Base-by-base conservation (phyloP, 352 stramenopile genomes). In the Pythium monospermum region DNA sequence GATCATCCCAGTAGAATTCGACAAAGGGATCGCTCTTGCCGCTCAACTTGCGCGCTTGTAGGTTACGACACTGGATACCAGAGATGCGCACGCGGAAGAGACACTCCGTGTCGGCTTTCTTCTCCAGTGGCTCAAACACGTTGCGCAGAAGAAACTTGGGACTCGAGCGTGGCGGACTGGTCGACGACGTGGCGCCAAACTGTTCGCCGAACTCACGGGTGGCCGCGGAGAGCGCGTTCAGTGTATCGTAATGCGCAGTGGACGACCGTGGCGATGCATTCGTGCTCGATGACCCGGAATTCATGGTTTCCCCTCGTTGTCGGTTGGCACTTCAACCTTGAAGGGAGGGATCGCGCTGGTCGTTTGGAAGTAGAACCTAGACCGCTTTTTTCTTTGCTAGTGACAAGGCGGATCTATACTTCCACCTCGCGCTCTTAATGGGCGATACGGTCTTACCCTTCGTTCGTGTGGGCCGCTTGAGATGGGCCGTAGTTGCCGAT, bases 1-100 rank as follows among this genome's bases (percentile, higher is more conserved):
- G 61, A 47, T 89, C 78, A 49, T 91, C 84, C 84, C 84, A 95
- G 47, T 81, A 87, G 55, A 95, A 93, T 59, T 93, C 84, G 25
- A 95, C 84, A 57, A 88, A 95, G 15, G 84, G 82, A 62, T 93
- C 83, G 48, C 73, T 87, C 59, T 93, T 93, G 54, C 82, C 78
- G 56, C 79, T 87, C 39, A 95, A 78, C 43, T 84, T 71, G 36
- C 82, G 72, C 16, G 73, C 76, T 50, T 90, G 77, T 13, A 95
- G 59, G 60, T 95, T 95, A 25, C 84, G 81, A 49, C 84, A 95
- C 65, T 95, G 84, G 49, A 95, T 95, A 36, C 82, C 82, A 2
- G 77, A 91, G 45, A 94, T 88, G 3, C 83, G 70, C 39, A 94
- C 82, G 35, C 81, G 79, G 45, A 94, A 94, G 32, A 92, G 64